Base-by-base conservation (phyloP, 805 yeast species). In the Candida ipomoeae region DNA sequence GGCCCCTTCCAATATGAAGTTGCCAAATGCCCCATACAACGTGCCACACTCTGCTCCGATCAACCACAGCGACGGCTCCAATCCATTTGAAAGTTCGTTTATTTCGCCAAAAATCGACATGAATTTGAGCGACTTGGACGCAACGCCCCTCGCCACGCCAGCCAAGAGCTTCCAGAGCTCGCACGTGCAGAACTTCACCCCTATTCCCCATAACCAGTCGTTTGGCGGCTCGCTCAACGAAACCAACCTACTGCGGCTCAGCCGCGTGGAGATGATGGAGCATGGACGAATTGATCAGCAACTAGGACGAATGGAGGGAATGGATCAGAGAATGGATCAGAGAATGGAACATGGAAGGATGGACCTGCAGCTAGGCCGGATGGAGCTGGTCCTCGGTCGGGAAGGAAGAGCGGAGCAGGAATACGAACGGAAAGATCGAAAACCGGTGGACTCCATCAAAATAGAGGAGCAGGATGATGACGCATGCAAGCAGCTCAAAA, bases 381-480 rank as follows among this genome's bases (percentile, higher is more conserved):
- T 20, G 18, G 35, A 21, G 15, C 21, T 21, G 44, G 46, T 31
- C 15, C 46, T 44, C 21, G 29, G 29, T 26, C 11, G 29, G 29
- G 29, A 26, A 8, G 40, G 36, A 18, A 15, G 49, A 13, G 18
- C n/a, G 26, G 37, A 43, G 18, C 52, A 34, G 35, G 21, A 44
- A 3, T 40, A 40, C 18, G 49, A 46, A 39, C 50, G 66, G n/a
- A 42, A 42, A 14, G 45, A 33, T 14, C n/a, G 36, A 39, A 69
- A 65, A 48, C 60, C 67, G 8, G 49, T 69, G 21, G 74, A 69
- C 26, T 58, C 70, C 2, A 63, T 69, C 40, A 60, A 61, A 26
- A 62, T 68, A 51, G 75, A 71, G 52, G 71, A 66, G 46, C 73
- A 70, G 48, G 75, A 72, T 43, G 71, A 72, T 53, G 76, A 73